Conservation (phyloP, 805 yeast species). For the Saccharomycopsis synnaedendra region DNA sequence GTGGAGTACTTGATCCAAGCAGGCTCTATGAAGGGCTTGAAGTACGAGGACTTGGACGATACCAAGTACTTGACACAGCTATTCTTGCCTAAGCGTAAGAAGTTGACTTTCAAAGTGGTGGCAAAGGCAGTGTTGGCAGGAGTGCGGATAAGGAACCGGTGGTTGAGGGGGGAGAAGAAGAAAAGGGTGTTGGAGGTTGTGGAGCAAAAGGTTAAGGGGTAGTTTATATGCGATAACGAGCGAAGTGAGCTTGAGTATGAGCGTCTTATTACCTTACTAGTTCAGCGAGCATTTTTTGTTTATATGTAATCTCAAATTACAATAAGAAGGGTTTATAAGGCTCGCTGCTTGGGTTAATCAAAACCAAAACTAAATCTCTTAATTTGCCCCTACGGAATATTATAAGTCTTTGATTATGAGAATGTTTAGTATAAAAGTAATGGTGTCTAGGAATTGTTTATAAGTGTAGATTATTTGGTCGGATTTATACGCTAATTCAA, state of each 20-base stretch:
- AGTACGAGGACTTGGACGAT: background rate
- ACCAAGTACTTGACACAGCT: background rate
- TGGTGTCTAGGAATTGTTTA: too few species aligned
- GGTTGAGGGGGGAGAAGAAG: constrained; percentile 9
- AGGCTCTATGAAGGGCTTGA: constrained; percentile 16
- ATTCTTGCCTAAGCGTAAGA: background rate
- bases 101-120: constrained; percentile 17
- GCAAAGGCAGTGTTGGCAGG: constrained; percentile 22
- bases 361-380: too few species aligned
- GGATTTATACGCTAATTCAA: too few species aligned
- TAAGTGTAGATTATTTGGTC: too few species aligned
- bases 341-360: too few species aligned
- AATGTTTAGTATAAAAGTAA: too few species aligned
- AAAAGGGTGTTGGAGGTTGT: background rate
- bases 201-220: background rate
- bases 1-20: constrained; percentile 20
- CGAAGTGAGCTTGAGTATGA: too few species aligned
- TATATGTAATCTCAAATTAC: background rate
- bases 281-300: background rate
- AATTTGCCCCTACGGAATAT: too few species aligned
- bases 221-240: background rate
- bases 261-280: background rate
- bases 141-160: constrained; percentile 20
- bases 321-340: background rate
- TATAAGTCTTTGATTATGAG: too few species aligned